Evolutionary conservation across 306 rosid species (phyloP).

Genomic region (Inga laurina): DNA sequence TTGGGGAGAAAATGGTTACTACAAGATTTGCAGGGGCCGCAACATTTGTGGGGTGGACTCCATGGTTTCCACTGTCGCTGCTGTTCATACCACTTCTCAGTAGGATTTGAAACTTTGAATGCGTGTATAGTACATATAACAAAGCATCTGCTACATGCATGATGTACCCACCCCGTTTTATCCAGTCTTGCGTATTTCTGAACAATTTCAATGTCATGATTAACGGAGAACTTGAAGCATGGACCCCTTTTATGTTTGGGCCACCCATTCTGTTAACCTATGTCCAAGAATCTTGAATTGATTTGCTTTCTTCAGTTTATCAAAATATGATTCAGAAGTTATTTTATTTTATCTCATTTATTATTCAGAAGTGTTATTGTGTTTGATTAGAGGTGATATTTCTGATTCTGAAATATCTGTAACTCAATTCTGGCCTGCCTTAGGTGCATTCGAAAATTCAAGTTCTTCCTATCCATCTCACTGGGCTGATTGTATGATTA

Average conservation of each 20-base stretch:
- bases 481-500: neutral
- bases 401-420: neutral
- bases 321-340: neutral
- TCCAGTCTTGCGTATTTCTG: neutral
- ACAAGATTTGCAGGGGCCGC: conserved; percentile 82
- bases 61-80: conserved; percentile 83
- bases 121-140: conserved; percentile 27
- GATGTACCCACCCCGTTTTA: neutral
- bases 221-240: neutral
- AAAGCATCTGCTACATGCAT: neutral
- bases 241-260: neutral
- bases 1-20: conserved; percentile 96
- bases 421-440: neutral
- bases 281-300: neutral
- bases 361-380: too few relatives aligned
- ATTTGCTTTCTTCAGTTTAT: neutral
- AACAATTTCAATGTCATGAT: neutral
- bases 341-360: too few relatives aligned
- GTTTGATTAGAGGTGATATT: neutral
- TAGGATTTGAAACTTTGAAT: conserved; percentile 5
- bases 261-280: neutral
- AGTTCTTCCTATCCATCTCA: neutral
- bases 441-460: neutral
- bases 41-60: conserved; percentile 91
- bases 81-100: conserved; percentile 43